A percentile compares a stretch with the other conserved stretches of the same genome.
phyloP scores from a whole-genome alignment of 1,139 yeast species.

The Keqinozyma sinolaborantium region DNA sequence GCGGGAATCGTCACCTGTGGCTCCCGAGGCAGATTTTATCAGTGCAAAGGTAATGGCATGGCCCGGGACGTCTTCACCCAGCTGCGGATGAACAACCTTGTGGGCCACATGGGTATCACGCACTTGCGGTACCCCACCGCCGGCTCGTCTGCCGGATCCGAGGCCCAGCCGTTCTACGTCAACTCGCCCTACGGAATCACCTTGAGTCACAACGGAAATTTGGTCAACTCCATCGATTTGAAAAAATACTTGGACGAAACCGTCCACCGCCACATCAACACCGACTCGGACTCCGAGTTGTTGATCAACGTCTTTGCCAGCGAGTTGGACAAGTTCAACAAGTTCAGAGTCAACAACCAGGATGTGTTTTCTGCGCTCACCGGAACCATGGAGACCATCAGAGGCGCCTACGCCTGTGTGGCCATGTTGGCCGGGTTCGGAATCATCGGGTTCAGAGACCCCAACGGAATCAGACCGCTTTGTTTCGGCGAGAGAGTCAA shows the following conservation, averaged over 20 bases:
- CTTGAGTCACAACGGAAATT: conserved; percentile 89
- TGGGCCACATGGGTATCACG: conserved; percentile 94
- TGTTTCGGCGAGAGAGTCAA: conserved; percentile 76
- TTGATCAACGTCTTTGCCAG: conserved; percentile 87
- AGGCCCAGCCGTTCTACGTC: conserved; percentile 98
- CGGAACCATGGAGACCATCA: conserved; percentile 74
- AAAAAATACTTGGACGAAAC: conserved; percentile 81
- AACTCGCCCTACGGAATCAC: conserved; percentile 94
- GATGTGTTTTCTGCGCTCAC: conserved; percentile 84
- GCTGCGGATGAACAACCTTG: conserved; percentile 68
- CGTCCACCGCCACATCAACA: conserved; percentile 95
- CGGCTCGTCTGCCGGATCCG: conserved; percentile 94
- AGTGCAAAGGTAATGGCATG: conserved; percentile 99
- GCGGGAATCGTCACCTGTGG: conserved; percentile 99
- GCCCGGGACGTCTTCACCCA: conserved; percentile 95
- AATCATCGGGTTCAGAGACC: conserved; percentile 92
- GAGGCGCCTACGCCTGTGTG: conserved; percentile 96
- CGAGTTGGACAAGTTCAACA: conserved; percentile 86
- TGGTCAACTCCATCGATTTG: conserved; percentile 81
- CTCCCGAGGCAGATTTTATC: conserved; percentile 86
- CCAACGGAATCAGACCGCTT: conserved; percentile 93
- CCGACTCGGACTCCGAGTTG: conserved; percentile 93
- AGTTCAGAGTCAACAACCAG: conserved; percentile 86
- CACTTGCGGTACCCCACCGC: conserved; percentile 98
- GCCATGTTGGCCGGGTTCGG: conserved; percentile 97